Conservation (phyloP, 306 rosid species). For the Quercus agrifolia region DNA sequence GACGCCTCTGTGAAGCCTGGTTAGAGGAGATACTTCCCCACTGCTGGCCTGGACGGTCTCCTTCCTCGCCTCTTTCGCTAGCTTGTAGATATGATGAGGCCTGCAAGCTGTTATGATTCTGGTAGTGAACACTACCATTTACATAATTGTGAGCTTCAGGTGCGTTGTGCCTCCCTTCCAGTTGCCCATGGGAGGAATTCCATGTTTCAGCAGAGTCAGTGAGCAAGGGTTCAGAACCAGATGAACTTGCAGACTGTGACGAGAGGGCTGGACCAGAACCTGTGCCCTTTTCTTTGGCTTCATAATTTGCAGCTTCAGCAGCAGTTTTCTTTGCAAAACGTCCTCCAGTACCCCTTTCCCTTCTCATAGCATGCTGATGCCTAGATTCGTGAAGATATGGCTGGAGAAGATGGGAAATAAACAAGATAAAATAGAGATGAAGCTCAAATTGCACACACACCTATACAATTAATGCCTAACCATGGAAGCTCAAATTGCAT, state of each 20-base stretch:
- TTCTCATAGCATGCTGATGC: slow-evolving; percentile 95
- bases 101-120: slow-evolving; percentile 45
- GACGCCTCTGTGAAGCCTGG: slow-evolving; percentile 67
- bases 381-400: slow-evolving; percentile 98
- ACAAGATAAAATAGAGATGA: slow-evolving; percentile 16
- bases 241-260: slow-evolving; percentile 75
- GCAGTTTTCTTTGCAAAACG: slow-evolving; percentile 84
- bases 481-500: neutral
- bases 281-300: slow-evolving; percentile 47
- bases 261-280: slow-evolving; percentile 63
- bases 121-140: slow-evolving; percentile 51
- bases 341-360: slow-evolving; percentile 94
- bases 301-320: slow-evolving; percentile 34
- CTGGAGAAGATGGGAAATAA: slow-evolving; percentile 41
- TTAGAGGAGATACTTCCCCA: slow-evolving; percentile 50
- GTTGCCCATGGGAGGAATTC: slow-evolving; percentile 63
- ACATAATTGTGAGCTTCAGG: slow-evolving; percentile 35
- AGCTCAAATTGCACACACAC: neutral
- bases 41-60: slow-evolving; percentile 65
- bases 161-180: slow-evolving; percentile 34
- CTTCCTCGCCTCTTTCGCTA: slow-evolving; percentile 68
- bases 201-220: slow-evolving; percentile 71
- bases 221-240: slow-evolving; percentile 74
- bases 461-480: neutral
- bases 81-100: slow-evolving; percentile 50